A percentile compares a stretch with the other conserved stretches of the same genome.
Conservation (phyloP, 176 grass and related monocot species). For the Eragrostis nindensis region DNA sequence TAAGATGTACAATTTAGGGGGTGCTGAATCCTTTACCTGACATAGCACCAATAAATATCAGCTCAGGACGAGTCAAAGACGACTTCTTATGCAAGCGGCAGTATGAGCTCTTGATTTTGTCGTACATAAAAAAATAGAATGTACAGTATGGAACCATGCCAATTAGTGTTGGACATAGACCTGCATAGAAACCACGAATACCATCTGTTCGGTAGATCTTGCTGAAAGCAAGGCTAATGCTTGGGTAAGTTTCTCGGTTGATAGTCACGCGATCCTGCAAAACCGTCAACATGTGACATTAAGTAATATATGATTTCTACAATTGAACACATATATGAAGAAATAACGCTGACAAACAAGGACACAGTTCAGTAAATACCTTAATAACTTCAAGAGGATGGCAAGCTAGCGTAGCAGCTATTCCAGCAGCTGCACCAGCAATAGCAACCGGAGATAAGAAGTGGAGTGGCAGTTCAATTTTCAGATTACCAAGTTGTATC, state of each 20-base stretch:
- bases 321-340: not conserved
- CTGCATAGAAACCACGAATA: slow-evolving; percentile 67
- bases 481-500: slow-evolving; percentile 56
- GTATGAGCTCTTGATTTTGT: slow-evolving; percentile 76
- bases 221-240: slow-evolving; percentile 59
- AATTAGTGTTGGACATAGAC: slow-evolving; percentile 74
- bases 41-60: slow-evolving; percentile 72
- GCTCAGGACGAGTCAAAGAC: slow-evolving; percentile 62
- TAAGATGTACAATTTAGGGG: not conserved
- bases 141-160: slow-evolving; percentile 92
- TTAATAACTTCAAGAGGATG: slow-evolving; percentile 96
- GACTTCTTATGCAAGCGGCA: slow-evolving; percentile 64
- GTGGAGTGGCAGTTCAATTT: slow-evolving; percentile 57
- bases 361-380: slow-evolving; percentile 43
- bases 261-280: slow-evolving; percentile 83
- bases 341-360: not conserved
- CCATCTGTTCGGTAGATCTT: slow-evolving; percentile 72
- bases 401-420: slow-evolving; percentile 69
- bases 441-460: slow-evolving; percentile 68
- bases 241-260: slow-evolving; percentile 62
- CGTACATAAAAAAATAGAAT: slow-evolving; percentile 91
- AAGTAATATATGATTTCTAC: slow-evolving; percentile 8
- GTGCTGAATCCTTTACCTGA: too few species aligned
- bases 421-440: slow-evolving; percentile 74
- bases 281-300: not conserved